Evolutionary conservation across 805 yeast species (phyloP).

Genomic region (Pichia sporocuriosa): DNA sequence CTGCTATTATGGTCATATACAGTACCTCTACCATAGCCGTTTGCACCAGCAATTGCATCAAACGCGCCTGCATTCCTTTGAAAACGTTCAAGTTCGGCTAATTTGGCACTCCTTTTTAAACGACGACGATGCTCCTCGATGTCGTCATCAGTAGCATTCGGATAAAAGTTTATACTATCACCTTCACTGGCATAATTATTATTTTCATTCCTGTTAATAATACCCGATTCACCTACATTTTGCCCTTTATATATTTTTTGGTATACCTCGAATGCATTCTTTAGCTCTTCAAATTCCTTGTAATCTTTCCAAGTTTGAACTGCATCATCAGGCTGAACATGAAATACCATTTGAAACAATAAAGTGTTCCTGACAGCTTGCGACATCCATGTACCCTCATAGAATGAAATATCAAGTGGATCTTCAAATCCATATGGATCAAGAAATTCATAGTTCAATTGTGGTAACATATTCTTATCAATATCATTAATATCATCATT

Average conservation of each 20-base stretch:
- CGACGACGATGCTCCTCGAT: conserved; percentile 13
- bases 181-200: neutral
- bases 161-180: neutral
- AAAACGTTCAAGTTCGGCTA: conserved; percentile 27
- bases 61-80: conserved; percentile 14
- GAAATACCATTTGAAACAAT: conserved; percentile 77
- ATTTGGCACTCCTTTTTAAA: conserved; percentile 20
- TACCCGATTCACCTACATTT: neutral
- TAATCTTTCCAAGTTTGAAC: conserved; percentile 90
- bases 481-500: conserved; percentile 39
- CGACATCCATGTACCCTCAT: conserved; percentile 78
- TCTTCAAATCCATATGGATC: conserved; percentile 89
- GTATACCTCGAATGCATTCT: conserved; percentile 43
- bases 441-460: conserved; percentile 38
- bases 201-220: conserved; percentile 9
- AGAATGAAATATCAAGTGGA: conserved; percentile 76
- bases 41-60: conserved; percentile 1
- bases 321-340: conserved; percentile 89
- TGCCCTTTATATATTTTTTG: conserved; percentile 15
- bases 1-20: conserved; percentile 65
- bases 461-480: conserved; percentile 30
- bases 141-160: conserved; percentile 1
- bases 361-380: conserved; percentile 79
- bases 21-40: conserved; percentile 8
- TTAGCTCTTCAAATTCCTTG: conserved; percentile 57